Percentiles rank a stretch among this genome's conserved stretches.
Evolutionary conservation across 148 eudicot genomes (phyloP).

Genomic region (Chenopodium formosanum): DNA sequence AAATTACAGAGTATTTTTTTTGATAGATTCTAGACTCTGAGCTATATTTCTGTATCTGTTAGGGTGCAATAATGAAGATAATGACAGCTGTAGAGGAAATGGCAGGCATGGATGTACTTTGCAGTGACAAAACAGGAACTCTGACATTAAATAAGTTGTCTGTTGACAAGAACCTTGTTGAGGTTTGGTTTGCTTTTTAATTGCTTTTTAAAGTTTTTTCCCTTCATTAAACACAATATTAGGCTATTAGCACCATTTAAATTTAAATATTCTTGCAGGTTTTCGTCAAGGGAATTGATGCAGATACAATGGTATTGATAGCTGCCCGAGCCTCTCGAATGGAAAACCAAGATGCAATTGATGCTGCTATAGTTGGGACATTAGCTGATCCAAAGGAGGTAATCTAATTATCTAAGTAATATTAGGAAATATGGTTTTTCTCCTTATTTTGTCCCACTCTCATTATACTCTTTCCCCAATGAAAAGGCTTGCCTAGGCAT

Average conservation of each 20-base stretch:
- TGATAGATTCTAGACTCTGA: not conserved
- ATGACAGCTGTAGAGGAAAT: constrained; percentile 52
- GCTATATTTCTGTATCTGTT: not conserved
- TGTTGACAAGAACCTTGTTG: constrained; percentile 44
- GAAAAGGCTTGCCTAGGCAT: constrained; percentile 55
- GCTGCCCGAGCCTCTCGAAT: constrained; percentile 60
- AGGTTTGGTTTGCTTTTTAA: constrained; percentile 29
- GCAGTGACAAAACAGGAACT: constrained; percentile 51
- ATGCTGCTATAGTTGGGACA: constrained; percentile 47
- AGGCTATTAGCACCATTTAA: not conserved
- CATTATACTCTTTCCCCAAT: constrained; percentile 5
- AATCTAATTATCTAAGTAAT: not conserved
- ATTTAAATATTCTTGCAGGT: constrained; percentile 29
- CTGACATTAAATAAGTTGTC: constrained; percentile 44
- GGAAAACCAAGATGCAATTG: constrained; percentile 63
- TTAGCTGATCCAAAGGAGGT: constrained; percentile 58
- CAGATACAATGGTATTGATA: constrained; percentile 46
- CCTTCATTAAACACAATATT: not conserved
- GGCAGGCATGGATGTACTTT: constrained; percentile 57
- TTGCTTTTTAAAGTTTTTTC: too few species aligned
- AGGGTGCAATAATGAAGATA: constrained; percentile 51
- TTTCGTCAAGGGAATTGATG: constrained; percentile 43
- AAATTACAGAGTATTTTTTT: too few species aligned
- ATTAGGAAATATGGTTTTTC: not conserved
- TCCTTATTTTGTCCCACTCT: not conserved